A percentile compares a stretch with the other conserved stretches of the same genome.
Evolutionary conservation across 23 red algal genomes (phyloP).

Genomic region (Gracilariopsis chorda): DNA sequence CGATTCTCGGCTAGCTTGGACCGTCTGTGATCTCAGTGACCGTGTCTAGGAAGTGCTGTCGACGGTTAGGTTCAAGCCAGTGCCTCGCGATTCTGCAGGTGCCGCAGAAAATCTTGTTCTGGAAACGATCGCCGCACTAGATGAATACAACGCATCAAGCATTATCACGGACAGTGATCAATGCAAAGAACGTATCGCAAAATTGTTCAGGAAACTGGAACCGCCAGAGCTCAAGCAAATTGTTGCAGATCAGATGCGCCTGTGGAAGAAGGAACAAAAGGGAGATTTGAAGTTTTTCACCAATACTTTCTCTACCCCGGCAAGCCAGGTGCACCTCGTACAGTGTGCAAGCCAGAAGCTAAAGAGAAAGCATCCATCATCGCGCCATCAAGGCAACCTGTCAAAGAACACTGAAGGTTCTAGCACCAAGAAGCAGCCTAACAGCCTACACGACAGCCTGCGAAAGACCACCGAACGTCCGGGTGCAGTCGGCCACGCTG

Average conservation of each 20-base stretch:
- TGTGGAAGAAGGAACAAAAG: no score
- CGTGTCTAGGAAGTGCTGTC: neutral
- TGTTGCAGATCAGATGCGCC: no score
- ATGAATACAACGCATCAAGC: slow-evolving; percentile 27
- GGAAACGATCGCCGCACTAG: neutral
- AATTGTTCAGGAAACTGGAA: no score
- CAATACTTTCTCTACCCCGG: no score
- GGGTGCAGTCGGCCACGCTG: no score
- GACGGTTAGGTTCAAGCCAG: neutral
- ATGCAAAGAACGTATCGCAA: neutral
- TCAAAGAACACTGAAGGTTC: neutral
- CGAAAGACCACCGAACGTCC: neutral
- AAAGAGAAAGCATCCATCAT: neutral
- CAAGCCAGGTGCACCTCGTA: neutral
- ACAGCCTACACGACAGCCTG: neutral
- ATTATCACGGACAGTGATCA: neutral
- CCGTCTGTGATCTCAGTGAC: neutral
- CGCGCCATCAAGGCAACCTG: neutral
- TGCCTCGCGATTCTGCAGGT: neutral
- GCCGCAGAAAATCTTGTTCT: neutral
- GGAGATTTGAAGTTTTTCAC: no score
- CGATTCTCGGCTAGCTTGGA: neutral
- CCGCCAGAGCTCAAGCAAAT: no score
- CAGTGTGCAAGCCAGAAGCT: neutral
- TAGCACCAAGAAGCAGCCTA: no score